Conservation (phyloP, 1,284 basidiomycete species). For the Trichosporon sp. region DNA sequence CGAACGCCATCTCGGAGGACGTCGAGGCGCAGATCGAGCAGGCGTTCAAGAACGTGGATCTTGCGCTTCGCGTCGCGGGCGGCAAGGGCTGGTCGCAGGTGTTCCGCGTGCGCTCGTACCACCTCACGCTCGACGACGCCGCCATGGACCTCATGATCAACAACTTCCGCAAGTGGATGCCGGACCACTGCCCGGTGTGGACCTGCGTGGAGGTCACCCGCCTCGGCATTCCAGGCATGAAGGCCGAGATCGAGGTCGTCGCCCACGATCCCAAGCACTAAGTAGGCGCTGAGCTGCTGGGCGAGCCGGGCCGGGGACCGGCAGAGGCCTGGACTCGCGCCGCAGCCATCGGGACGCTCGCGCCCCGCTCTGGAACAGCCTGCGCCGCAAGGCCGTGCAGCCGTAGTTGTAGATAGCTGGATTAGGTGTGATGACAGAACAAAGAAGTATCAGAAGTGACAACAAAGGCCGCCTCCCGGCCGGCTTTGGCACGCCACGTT, state of each 20-base stretch:
- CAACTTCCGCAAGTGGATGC: constrained; percentile 26
- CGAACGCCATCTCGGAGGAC: constrained; percentile 12
- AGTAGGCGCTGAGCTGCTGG: not conserved
- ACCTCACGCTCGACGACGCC: constrained; percentile 23
- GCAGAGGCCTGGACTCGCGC: not conserved
- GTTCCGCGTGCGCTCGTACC: constrained; percentile 27
- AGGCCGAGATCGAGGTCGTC: constrained; percentile 32
- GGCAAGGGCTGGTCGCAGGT: constrained; percentile 33
- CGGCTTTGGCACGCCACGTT: no score
- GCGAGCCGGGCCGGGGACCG: not conserved
- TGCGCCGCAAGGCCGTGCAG: not conserved
- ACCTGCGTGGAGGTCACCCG: constrained; percentile 25
- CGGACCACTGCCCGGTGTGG: constrained; percentile 33
- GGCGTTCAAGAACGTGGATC: constrained; percentile 31
- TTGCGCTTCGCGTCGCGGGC: constrained; percentile 25
- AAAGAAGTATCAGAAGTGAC: not conserved
- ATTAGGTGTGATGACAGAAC: not conserved
- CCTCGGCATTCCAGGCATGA: constrained; percentile 26
- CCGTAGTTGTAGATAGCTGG: not conserved
- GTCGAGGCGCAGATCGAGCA: constrained; percentile 32
- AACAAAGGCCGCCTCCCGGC: not conserved
- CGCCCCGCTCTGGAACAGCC: not conserved
- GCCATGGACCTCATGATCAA: constrained; percentile 23
- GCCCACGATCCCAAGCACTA: constrained; percentile 19
- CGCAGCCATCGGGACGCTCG: not conserved